Evolutionary conservation across 2,329 filamentous ascomycete genomes (phyloP).

Genomic region (Colletotrichum zoysiae): DNA sequence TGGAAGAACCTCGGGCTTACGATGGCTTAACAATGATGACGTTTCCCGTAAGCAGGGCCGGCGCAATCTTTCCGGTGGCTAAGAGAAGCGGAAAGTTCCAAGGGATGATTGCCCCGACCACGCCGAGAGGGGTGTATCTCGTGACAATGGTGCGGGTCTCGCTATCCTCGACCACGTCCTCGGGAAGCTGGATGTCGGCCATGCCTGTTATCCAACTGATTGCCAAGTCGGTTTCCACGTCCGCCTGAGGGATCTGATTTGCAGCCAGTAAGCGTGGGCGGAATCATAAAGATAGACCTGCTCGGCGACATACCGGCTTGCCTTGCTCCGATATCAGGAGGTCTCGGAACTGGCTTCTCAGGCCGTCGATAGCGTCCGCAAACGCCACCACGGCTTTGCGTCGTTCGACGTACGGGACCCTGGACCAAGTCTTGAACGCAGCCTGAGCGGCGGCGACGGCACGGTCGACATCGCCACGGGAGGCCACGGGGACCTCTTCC

Average conservation of each 20-base stretch:
- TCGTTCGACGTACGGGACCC: constrained; percentile 45
- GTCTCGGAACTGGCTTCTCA: constrained; percentile 43
- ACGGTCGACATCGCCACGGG: constrained; percentile 47
- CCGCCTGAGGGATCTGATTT: constrained; percentile 43
- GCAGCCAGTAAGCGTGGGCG: background rate
- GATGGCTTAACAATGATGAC: constrained; percentile 69
- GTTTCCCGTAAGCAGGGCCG: constrained; percentile 69
- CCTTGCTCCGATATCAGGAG: constrained; percentile 48
- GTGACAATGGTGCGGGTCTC: constrained; percentile 50
- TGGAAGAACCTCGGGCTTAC: background rate
- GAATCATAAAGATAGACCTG: background rate
- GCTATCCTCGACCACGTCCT: constrained; percentile 56
- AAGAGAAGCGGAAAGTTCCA: constrained; percentile 71
- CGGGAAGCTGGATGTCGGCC: constrained; percentile 50
- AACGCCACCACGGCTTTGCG: constrained; percentile 43
- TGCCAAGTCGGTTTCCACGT: constrained; percentile 44
- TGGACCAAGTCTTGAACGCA: constrained; percentile 49
- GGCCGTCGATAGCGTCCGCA: constrained; percentile 46
- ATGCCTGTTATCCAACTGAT: constrained; percentile 49
- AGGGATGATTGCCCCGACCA: constrained; percentile 59
- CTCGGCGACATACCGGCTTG: constrained; percentile 44
- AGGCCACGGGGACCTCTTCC: constrained; percentile 50
- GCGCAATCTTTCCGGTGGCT: constrained; percentile 65
- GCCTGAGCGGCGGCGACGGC: constrained; percentile 47
- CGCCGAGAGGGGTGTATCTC: constrained; percentile 56